Evolutionary conservation across 2,329 filamentous ascomycete species (phyloP).

Genomic region (Bretziella fagacearum): DNA sequence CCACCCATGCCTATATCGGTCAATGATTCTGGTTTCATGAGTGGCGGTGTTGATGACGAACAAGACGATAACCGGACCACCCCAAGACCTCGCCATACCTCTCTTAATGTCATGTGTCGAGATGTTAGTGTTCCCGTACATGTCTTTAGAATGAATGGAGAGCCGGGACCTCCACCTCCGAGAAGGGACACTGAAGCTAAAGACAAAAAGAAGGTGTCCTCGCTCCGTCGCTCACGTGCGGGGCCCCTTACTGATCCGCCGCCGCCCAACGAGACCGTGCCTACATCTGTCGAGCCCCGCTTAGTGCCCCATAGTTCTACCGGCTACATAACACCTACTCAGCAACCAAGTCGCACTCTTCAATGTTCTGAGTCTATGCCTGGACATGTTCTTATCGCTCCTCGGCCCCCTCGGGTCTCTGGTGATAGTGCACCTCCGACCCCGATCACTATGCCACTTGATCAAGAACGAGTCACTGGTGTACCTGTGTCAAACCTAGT

Average conservation of each 20-base stretch:
- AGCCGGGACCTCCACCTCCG: slow-evolving; percentile 6
- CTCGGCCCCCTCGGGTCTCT: slow-evolving; percentile 6
- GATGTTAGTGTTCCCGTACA: slow-evolving; percentile 12
- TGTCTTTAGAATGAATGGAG: slow-evolving; percentile 12
- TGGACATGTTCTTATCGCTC: slow-evolving; percentile 16
- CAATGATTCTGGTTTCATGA: slow-evolving; percentile 71
- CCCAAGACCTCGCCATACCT: slow-evolving; percentile 4
- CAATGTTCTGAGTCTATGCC: neutral
- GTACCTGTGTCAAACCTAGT: too few species aligned
- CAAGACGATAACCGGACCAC: slow-evolving; percentile 27
- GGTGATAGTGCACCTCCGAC: slow-evolving; percentile 10
- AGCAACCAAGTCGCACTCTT: neutral
- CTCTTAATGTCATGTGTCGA: slow-evolving; percentile 9
- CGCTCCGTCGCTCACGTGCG: neutral
- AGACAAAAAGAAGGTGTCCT: slow-evolving; percentile 1
- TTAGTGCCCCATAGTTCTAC: neutral
- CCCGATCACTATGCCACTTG: neutral
- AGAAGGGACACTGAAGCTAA: slow-evolving; percentile 1
- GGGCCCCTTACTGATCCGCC: neutral
- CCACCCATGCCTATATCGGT: slow-evolving; percentile 47
- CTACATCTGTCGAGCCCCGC: neutral
- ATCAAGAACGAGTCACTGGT: slow-evolving; percentile 18
- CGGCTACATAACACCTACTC: slow-evolving; percentile 20
- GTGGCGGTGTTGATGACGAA: slow-evolving; percentile 53
- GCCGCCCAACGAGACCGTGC: neutral